Evolutionary conservation across 2,329 filamentous ascomycete species (phyloP).

Genomic region (Claviceps fusiformis): DNA sequence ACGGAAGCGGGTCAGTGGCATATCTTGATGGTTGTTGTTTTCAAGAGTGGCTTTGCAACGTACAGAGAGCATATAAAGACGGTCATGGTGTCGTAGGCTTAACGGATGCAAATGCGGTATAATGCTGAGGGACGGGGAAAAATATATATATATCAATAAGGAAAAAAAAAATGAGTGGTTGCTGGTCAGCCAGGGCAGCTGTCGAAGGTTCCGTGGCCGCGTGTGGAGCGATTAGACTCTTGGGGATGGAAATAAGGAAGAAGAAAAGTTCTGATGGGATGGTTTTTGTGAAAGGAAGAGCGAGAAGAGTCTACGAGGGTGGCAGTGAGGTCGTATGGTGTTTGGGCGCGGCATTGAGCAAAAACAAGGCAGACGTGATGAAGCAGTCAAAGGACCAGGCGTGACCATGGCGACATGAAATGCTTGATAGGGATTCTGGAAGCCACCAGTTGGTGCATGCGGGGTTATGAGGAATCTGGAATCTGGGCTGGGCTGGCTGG

Average conservation of each 20-base stretch:
- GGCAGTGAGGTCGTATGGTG: background rate
- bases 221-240: background rate
- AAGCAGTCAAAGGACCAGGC: background rate
- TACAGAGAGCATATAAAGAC: conserved; percentile 29
- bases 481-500: too few relatives aligned
- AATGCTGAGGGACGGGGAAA: too few relatives aligned
- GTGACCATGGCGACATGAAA: background rate
- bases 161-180: background rate
- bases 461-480: background rate
- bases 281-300: background rate
- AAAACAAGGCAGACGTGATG: background rate
- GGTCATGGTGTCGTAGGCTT: conserved; percentile 20
- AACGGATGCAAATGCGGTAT: background rate
- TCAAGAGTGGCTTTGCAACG: conserved; percentile 6
- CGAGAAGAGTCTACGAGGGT: background rate
- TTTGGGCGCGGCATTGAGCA: background rate
- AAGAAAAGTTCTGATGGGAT: background rate
- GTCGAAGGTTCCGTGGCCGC: background rate
- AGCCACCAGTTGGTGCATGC: background rate
- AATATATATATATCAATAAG: too few relatives aligned
- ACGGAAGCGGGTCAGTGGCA: background rate
- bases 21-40: background rate
- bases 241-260: background rate
- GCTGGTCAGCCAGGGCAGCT: background rate
- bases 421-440: background rate